These are phyloP conservation scores for Lantana camara DNA, from an alignment of 257 asterid genomes.

Conservation along the genomic window DNA sequence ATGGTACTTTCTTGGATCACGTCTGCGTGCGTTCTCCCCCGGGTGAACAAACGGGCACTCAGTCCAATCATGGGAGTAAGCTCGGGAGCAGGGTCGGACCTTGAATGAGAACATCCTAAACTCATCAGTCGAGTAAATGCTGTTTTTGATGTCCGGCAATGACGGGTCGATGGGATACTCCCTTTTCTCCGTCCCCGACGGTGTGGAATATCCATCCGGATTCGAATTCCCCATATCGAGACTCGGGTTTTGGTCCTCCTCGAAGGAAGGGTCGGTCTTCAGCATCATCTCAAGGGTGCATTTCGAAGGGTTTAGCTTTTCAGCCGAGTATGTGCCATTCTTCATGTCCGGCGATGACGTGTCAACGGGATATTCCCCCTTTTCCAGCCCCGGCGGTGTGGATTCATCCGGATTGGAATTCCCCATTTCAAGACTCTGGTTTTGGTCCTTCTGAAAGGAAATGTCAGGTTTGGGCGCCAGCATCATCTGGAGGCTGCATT, in stretches of 20 bases:
- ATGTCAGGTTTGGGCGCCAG: constrained; percentile 47
- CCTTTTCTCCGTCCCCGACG: constrained; percentile 52
- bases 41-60: constrained; percentile 97
- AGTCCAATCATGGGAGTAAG: constrained; percentile 95
- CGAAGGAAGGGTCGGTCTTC: constrained; percentile 37
- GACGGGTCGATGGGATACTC: constrained; percentile 84
- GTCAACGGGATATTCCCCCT: constrained; percentile 77
- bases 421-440: constrained; percentile 32
- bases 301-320: no score
- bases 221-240: constrained; percentile 33
- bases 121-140: constrained; percentile 81
- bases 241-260: constrained; percentile 40
- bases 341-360: constrained; percentile 86
- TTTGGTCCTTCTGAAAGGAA: constrained; percentile 40
- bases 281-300: no score
- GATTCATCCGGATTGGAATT: constrained; percentile 38
- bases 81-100: constrained; percentile 85
- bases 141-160: constrained; percentile 81
- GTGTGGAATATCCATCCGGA: constrained; percentile 40
- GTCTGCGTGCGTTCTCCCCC: constrained; percentile 84
- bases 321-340: constrained; percentile 75
- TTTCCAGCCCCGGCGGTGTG: constrained; percentile 42
- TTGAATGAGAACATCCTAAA: constrained; percentile 84
- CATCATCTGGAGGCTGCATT: constrained; percentile 53
- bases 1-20: constrained; percentile 81